A percentile compares a stretch with the other conserved stretches of the same genome.
Evolutionary conservation across 805 yeast species (phyloP).

Genomic region (Metschnikowia kofuensis): DNA sequence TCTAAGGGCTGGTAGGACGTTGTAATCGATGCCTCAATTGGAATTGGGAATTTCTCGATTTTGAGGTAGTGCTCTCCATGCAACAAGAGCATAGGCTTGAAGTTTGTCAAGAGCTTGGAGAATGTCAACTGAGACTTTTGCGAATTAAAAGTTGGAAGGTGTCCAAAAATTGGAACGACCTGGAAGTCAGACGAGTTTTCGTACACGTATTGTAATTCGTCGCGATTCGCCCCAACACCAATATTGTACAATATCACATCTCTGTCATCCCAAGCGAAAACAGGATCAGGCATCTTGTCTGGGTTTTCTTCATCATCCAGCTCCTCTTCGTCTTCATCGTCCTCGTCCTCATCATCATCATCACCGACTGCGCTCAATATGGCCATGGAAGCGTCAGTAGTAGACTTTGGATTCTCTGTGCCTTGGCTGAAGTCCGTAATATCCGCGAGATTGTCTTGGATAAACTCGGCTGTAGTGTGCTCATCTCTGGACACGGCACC

Average conservation of each 20-base stretch:
- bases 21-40: conserved; percentile 60
- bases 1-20: conserved; percentile 70
- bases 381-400: conserved; percentile 78
- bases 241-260: conserved; percentile 82
- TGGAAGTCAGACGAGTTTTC: conserved; percentile 78
- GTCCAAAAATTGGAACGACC: conserved; percentile 87
- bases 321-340: conserved; percentile 36
- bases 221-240: conserved; percentile 81
- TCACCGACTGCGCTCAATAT: conserved; percentile 64
- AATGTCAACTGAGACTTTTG: conserved; percentile 56
- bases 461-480: conserved; percentile 60
- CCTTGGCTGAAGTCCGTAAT: conserved; percentile 60
- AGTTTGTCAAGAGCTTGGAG: conserved; percentile 65
- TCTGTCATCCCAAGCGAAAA: conserved; percentile 59
- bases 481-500: conserved; percentile 68
- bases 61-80: conserved; percentile 95
- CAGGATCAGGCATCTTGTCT: conserved; percentile 39
- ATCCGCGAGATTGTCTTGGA: conserved; percentile 63
- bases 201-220: conserved; percentile 73
- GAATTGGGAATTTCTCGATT: conserved; percentile 72
- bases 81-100: conserved; percentile 82
- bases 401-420: conserved; percentile 53
- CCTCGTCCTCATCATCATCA: conserved; percentile 34
- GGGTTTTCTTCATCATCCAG: conserved; percentile 35
- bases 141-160: conserved; percentile 76